A percentile compares a stretch with the other conserved stretches of the same genome.
phyloP scores from a whole-genome alignment of 2,329 filamentous ascomycete genomes.

The Trichoderma sp. region DNA sequence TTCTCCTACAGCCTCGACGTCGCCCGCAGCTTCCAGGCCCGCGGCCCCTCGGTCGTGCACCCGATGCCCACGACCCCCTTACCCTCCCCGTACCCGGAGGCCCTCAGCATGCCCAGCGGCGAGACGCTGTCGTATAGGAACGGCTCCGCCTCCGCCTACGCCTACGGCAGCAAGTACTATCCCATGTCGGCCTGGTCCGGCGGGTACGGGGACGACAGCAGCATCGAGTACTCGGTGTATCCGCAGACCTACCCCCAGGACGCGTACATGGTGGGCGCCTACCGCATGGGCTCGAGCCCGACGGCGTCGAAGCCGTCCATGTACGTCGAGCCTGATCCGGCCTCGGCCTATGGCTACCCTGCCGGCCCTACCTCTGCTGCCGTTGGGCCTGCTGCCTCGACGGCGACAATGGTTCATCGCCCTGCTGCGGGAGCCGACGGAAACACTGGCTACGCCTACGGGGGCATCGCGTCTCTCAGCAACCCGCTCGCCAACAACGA shows the following conservation, averaged over 20 bases:
- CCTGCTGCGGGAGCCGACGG: constrained; percentile 29
- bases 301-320: constrained; percentile 25
- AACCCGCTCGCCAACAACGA: constrained; percentile 29
- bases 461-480: constrained; percentile 28
- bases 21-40: constrained; percentile 39
- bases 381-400: constrained; percentile 18
- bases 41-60: constrained; percentile 30
- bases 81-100: constrained; percentile 31
- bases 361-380: constrained; percentile 18
- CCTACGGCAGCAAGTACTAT: constrained; percentile 37
- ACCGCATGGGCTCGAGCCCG: constrained; percentile 34
- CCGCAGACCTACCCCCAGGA: constrained; percentile 30
- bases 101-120: constrained; percentile 29
- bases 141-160: constrained; percentile 32
- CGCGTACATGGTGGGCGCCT: constrained; percentile 34
- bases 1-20: constrained; percentile 39
- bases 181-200: constrained; percentile 34
- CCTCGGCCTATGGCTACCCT: constrained; percentile 35
- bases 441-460: constrained; percentile 31
- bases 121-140: constrained; percentile 33
- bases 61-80: constrained; percentile 24
- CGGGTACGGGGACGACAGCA: constrained; percentile 36
- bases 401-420: constrained; percentile 28
- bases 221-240: constrained; percentile 36
- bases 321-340: constrained; percentile 36